A percentile compares a stretch with the other conserved stretches of the same genome.
Conservation (phyloP, 73 alveolate species). For the Paramecium primaurelia region DNA sequence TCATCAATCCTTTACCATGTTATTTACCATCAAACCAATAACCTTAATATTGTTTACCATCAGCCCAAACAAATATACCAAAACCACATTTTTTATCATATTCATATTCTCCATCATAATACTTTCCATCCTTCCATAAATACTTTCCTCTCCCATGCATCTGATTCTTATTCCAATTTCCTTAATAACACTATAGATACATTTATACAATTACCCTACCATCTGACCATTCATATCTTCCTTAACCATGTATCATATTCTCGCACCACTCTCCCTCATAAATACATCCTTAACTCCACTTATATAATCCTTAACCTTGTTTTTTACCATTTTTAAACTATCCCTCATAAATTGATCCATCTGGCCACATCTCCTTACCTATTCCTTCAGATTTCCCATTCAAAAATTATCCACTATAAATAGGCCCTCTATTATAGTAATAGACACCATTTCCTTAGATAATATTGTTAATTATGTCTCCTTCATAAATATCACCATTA, state of each 20-base stretch:
- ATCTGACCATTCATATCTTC: constrained; percentile 66
- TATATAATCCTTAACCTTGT: constrained; percentile 69
- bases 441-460: constrained; percentile 73
- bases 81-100: constrained; percentile 73
- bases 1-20: constrained; percentile 70
- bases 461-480: constrained; percentile 63
- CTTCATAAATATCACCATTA: constrained; percentile 76
- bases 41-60: constrained; percentile 68
- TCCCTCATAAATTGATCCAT: constrained; percentile 70
- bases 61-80: constrained; percentile 72
- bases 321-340: constrained; percentile 69
- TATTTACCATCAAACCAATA: constrained; percentile 76
- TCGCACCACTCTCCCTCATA: constrained; percentile 63
- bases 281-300: constrained; percentile 55
- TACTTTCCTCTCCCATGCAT: constrained; percentile 81
- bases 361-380: constrained; percentile 78
- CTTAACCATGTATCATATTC: constrained; percentile 67
- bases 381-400: constrained; percentile 53
- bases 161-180: constrained; percentile 69
- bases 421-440: constrained; percentile 66
- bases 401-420: constrained; percentile 62
- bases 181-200: constrained; percentile 41
- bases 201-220: constrained; percentile 56
- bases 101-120: constrained; percentile 70
- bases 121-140: constrained; percentile 71